Percentiles rank a stretch among this genome's conserved stretches.
Evolutionary conservation across 2,329 filamentous ascomycete genomes (phyloP).

Genomic region (Aspergillus unguis): DNA sequence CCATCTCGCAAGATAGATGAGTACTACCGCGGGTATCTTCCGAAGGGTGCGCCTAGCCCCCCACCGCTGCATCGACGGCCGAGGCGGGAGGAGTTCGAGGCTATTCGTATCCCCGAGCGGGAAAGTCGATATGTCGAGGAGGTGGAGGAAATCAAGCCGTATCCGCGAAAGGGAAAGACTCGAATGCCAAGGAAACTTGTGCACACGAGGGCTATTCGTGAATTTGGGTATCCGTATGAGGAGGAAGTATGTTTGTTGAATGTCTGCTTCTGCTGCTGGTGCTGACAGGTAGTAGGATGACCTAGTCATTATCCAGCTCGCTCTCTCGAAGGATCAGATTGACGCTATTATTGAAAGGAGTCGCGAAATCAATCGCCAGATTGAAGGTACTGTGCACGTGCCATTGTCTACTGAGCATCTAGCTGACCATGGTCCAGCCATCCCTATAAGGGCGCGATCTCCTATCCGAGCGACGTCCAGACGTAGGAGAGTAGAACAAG

Average conservation of each 20-base stretch:
- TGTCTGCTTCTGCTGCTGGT: neutral
- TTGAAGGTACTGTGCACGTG: conserved; percentile 30
- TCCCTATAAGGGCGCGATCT: conserved; percentile 23
- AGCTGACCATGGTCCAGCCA: conserved; percentile 18
- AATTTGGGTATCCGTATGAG: conserved; percentile 80
- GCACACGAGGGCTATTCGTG: conserved; percentile 73
- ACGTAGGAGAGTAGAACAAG: conserved; percentile 24
- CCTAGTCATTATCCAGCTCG: conserved; percentile 76
- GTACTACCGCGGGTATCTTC: conserved; percentile 39
- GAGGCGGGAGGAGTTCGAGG: conserved; percentile 61
- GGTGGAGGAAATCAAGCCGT: conserved; percentile 43
- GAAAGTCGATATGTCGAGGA: conserved; percentile 42
- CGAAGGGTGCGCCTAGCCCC: conserved; percentile 61
- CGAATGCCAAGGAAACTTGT: conserved; percentile 79
- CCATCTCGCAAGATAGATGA: conserved; percentile 54
- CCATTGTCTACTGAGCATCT: neutral
- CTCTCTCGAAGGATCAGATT: conserved; percentile 85
- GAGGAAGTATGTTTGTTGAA: conserved; percentile 64
- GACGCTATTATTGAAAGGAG: conserved; percentile 83
- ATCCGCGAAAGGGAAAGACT: conserved; percentile 83
- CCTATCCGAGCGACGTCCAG: conserved; percentile 23
- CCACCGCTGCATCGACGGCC: conserved; percentile 43
- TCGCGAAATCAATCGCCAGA: conserved; percentile 53
- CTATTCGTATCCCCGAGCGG: conserved; percentile 65
- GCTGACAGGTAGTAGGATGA: conserved; percentile 57